These are phyloP conservation scores for Mollisia scopiformis DNA, from an alignment of 2,329 filamentous ascomycete species.

Conservation along the genomic window DNA sequence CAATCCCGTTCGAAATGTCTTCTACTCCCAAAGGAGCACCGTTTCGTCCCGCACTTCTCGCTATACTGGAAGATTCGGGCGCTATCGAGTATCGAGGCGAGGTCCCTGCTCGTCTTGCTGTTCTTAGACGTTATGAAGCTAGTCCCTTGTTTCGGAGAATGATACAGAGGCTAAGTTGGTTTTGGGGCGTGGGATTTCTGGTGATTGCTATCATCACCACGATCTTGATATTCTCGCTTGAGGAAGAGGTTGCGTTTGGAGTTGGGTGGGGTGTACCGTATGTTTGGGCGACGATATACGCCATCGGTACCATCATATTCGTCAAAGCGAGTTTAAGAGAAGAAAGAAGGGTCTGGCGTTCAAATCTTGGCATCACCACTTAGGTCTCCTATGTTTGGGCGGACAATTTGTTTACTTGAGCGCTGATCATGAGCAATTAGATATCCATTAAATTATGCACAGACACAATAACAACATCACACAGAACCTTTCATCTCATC, in stretches of 20 bases:
- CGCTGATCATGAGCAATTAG: neutral
- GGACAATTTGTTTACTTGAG: neutral
- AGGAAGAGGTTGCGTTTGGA: constrained; percentile 12
- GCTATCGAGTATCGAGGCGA: constrained; percentile 12
- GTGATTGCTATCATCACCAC: constrained; percentile 13
- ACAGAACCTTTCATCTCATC: neutral
- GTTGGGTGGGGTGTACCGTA: constrained; percentile 22
- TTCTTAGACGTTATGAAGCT: constrained; percentile 12
- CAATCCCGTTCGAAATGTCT: constrained; percentile 13
- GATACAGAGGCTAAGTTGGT: constrained; percentile 11
- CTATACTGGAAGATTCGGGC: constrained; percentile 13
- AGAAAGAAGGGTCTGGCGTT: neutral
- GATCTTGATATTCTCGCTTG: constrained; percentile 10
- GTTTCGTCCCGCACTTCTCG: constrained; percentile 9
- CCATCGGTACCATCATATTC: neutral
- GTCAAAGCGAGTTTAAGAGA: constrained; percentile 1
- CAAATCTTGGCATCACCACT: neutral
- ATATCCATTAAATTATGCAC: neutral
- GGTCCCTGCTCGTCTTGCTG: neutral
- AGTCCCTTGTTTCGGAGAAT: constrained; percentile 10
- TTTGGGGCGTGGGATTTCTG: constrained; percentile 29
- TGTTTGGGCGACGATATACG: constrained; percentile 1
- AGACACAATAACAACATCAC: neutral
- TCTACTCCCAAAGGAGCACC: constrained; percentile 14
- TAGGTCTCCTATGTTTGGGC: neutral